These are phyloP conservation scores for Chrysochromulina tobinii DNA, from an alignment of 78 protist genomes.

Conservation along the genomic window DNA sequence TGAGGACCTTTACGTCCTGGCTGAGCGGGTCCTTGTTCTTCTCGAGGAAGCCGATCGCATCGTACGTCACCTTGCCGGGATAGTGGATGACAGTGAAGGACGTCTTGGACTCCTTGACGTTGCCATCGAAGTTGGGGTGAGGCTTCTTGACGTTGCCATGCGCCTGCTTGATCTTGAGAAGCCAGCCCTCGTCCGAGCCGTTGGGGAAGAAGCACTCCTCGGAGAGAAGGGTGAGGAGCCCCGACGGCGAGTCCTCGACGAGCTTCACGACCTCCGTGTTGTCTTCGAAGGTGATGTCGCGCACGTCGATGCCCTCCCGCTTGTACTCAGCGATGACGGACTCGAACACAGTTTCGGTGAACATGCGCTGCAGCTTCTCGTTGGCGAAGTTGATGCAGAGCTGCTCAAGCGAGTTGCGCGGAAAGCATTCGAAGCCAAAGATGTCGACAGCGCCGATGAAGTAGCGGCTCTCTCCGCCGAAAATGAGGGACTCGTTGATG, in stretches of 20 bases:
- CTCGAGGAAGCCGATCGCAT: conserved; percentile 52
- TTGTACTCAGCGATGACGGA: conserved; percentile 81
- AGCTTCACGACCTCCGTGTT: conserved; percentile 76
- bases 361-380: conserved; percentile 90
- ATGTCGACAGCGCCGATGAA: conserved; percentile 86
- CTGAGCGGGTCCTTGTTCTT: conserved; percentile 81
- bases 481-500: conserved; percentile 71
- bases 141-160: conserved; percentile 7
- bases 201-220: conserved; percentile 77
- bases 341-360: conserved; percentile 58
- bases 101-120: background rate
- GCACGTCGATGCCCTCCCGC: conserved; percentile 69
- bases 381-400: conserved; percentile 93
- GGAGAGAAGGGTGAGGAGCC: conserved; percentile 75
- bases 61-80: conserved; percentile 76
- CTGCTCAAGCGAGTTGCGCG: conserved; percentile 78
- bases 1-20: conserved; percentile 49
- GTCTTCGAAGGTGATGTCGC: conserved; percentile 80
- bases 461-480: background rate
- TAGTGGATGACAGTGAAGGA: conserved; percentile 76
- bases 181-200: conserved; percentile 66
- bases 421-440: conserved; percentile 91
- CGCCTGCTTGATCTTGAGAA: conserved; percentile 41
- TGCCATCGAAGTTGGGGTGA: background rate
- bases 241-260: conserved; percentile 64